Evolutionary conservation across 345 rosid genomes (phyloP).

Genomic region (Atalantia buxifolia): DNA sequence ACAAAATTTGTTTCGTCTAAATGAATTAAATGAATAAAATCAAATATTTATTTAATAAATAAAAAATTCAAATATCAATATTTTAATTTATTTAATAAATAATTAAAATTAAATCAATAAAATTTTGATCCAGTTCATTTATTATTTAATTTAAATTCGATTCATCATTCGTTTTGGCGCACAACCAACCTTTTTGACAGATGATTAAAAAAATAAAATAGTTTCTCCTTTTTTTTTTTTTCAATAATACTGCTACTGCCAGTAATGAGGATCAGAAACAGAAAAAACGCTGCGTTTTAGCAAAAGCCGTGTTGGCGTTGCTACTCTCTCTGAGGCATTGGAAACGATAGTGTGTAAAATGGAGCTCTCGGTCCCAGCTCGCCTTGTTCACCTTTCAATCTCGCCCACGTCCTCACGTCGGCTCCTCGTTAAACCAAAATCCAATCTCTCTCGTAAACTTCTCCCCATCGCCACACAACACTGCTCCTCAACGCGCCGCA

Average conservation of each 20-base stretch:
- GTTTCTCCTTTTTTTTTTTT: too few species aligned
- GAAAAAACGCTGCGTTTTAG: background rate
- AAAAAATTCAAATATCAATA: too few species aligned
- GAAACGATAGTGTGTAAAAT: background rate
- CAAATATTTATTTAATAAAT: too few species aligned
- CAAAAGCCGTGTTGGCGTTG: background rate
- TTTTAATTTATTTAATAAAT: too few species aligned
- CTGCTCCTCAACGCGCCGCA: background rate
- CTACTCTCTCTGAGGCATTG: background rate
- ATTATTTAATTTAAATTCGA: accelerated
- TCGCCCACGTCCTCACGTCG: constrained; percentile 8
- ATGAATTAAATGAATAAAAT: too few species aligned
- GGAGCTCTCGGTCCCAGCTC: constrained; percentile 29
- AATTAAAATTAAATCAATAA: too few species aligned
- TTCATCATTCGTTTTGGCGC: too few species aligned
- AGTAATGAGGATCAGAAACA: too few species aligned
- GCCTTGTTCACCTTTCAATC: constrained; percentile 1
- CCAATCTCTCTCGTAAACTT: background rate
- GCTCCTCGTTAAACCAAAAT: background rate
- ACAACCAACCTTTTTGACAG: too few species aligned
- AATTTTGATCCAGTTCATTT: too few species aligned
- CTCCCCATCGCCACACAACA: background rate
- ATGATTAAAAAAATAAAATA: too few species aligned
- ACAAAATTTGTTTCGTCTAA: accelerated
- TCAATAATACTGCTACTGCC: too few species aligned